Evolutionary conservation across 2,329 filamentous ascomycete species (phyloP).

Genomic region (Fusarium continuum): DNA sequence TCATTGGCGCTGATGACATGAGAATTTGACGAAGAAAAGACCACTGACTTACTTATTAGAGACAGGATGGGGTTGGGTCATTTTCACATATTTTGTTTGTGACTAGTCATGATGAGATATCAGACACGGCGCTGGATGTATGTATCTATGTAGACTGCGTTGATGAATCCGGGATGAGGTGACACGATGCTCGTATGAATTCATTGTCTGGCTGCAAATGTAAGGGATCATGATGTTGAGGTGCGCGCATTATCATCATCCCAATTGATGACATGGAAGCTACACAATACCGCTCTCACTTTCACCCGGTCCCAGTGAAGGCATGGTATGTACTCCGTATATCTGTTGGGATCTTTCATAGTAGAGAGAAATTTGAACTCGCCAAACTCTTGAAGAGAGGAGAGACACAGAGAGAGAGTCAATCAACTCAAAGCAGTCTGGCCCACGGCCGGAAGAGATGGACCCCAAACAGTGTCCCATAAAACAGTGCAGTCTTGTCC

Average conservation of each 20-base stretch:
- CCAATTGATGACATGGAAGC: constrained; percentile 11
- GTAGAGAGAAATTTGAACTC: neutral
- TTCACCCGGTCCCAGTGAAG: neutral
- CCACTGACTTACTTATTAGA: neutral
- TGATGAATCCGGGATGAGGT: neutral
- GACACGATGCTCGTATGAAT: neutral
- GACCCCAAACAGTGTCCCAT: constrained; percentile 12
- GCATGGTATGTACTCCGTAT: too few relatives aligned
- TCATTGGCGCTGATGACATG: neutral
- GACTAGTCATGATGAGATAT: constrained; percentile 1
- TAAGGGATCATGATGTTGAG: constrained; percentile 5
- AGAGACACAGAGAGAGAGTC: too few relatives aligned
- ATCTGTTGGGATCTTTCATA: neutral
- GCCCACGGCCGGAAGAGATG: neutral
- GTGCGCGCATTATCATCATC: neutral
- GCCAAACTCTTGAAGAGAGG: constrained; percentile 18
- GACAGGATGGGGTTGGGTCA: neutral
- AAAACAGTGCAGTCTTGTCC: constrained; percentile 14
- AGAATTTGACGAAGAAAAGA: constrained; percentile 5
- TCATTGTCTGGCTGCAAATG: neutral
- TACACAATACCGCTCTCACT: neutral
- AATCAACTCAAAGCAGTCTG: too few relatives aligned
- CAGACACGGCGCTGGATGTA: neutral
- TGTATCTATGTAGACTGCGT: neutral
- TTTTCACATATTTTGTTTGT: neutral